Evolutionary conservation across 2,329 filamentous ascomycete genomes (phyloP).

Genomic region (Trichoderma breve): DNA sequence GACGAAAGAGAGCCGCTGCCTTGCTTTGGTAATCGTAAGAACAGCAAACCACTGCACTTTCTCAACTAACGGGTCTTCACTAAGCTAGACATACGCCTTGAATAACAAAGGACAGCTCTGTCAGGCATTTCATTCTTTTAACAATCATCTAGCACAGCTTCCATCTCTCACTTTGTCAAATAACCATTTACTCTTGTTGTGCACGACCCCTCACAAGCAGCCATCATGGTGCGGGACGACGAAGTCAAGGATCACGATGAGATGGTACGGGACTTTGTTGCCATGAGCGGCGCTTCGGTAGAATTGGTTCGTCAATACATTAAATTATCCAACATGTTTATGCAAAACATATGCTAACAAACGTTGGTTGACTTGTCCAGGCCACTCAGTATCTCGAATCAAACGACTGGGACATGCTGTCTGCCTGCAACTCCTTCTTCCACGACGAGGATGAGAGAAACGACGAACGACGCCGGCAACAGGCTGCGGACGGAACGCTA

Average conservation of each 20-base stretch:
- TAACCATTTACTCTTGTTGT: not conserved
- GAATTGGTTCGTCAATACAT: slow-evolving; percentile 28
- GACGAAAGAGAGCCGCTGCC: slow-evolving; percentile 23
- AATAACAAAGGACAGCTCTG: not conserved
- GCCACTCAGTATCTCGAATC: slow-evolving; percentile 64
- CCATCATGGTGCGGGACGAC: slow-evolving; percentile 32
- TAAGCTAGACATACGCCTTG: not conserved
- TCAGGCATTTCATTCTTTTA: not conserved
- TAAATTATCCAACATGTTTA: not conserved
- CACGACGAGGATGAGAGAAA: slow-evolving; percentile 52
- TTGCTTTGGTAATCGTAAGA: slow-evolving; percentile 19
- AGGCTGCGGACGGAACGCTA: slow-evolving; percentile 36
- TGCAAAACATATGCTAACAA: not conserved
- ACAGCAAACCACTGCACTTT: not conserved
- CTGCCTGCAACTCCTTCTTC: slow-evolving; percentile 63
- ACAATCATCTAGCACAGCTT: not conserved
- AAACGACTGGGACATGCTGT: slow-evolving; percentile 64
- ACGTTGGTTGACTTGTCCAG: slow-evolving; percentile 40
- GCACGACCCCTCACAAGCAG: slow-evolving; percentile 1
- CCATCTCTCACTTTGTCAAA: not conserved
- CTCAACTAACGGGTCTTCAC: not conserved
- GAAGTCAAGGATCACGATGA: slow-evolving; percentile 24
- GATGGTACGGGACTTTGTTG: slow-evolving; percentile 32
- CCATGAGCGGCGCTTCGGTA: slow-evolving; percentile 28
- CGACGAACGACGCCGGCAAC: slow-evolving; percentile 43